These are phyloP conservation scores for Epicoccum nigrum DNA, from an alignment of 2,329 filamentous ascomycete genomes.

Conservation along the genomic window DNA sequence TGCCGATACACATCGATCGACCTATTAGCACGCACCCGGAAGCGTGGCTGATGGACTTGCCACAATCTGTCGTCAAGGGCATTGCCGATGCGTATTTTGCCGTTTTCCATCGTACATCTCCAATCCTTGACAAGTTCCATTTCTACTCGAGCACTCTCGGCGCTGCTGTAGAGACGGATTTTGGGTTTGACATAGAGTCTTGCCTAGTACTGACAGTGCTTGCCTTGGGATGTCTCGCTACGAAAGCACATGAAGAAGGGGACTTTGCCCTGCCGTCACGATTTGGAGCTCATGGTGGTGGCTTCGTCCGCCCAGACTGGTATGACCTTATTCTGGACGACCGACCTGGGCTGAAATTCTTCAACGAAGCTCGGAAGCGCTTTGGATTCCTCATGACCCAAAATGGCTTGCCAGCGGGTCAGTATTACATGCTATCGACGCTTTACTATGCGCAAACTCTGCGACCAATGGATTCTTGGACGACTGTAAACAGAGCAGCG, in stretches of 20 bases:
- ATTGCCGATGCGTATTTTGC: slow-evolving; percentile 61
- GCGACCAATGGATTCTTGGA: slow-evolving; percentile 61
- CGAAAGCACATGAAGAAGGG: slow-evolving; percentile 57
- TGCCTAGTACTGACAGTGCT: slow-evolving; percentile 59
- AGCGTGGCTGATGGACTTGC: slow-evolving; percentile 55
- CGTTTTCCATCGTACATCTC: slow-evolving; percentile 61
- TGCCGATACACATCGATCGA: slow-evolving; percentile 49
- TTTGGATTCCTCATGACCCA: slow-evolving; percentile 59
- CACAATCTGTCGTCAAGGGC: slow-evolving; percentile 57
- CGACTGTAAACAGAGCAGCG: slow-evolving; percentile 59
- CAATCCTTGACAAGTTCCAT: slow-evolving; percentile 59
- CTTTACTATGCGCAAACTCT: slow-evolving; percentile 60
- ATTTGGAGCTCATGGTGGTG: slow-evolving; percentile 10
- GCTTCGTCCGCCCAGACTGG: slow-evolving; percentile 43
- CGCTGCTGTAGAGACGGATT: slow-evolving; percentile 56
- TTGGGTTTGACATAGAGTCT: slow-evolving; percentile 59
- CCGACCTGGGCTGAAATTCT: slow-evolving; percentile 57
- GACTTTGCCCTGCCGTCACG: slow-evolving; percentile 53
- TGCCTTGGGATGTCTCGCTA: slow-evolving; percentile 58
- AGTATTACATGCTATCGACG: slow-evolving; percentile 60
- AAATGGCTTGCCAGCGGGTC: slow-evolving; percentile 58
- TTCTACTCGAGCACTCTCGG: slow-evolving; percentile 59
- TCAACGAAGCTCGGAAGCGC: slow-evolving; percentile 60
- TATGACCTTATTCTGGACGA: slow-evolving; percentile 45
- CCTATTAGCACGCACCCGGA: slow-evolving; percentile 41